Evolutionary conservation across 2,329 filamentous ascomycete species (phyloP).

Genomic region (Aspergillus pseudoviridinutans): DNA sequence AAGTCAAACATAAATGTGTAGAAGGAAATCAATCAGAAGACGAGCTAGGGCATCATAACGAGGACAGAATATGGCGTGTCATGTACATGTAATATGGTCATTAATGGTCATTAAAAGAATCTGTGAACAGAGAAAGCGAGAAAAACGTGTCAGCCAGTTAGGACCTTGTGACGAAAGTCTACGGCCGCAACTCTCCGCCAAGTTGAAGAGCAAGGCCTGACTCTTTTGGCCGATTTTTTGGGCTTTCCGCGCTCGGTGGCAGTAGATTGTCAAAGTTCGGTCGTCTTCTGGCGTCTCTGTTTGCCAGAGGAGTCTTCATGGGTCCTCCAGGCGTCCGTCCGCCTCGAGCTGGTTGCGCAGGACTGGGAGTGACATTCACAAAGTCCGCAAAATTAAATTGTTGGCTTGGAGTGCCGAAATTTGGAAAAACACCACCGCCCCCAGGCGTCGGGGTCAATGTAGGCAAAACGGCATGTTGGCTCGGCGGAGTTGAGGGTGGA

Average conservation of each 20-base stretch:
- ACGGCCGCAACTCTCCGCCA: constrained; percentile 60
- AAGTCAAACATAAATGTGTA: constrained; percentile 2
- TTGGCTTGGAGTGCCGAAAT: constrained; percentile 73
- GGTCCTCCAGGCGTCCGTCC: constrained; percentile 52
- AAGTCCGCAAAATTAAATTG: constrained; percentile 94
- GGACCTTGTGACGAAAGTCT: not conserved
- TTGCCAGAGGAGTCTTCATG: constrained; percentile 65
- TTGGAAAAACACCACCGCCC: constrained; percentile 69
- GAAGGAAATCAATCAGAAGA: constrained; percentile 5
- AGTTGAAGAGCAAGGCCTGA: constrained; percentile 61
- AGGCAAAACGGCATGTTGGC: constrained; percentile 52
- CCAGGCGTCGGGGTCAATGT: constrained; percentile 56
- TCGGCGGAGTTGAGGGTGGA: constrained; percentile 72
- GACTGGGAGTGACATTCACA: constrained; percentile 94
- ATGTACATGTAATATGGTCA: constrained; percentile 18
- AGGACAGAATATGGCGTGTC: constrained; percentile 3
- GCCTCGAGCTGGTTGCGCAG: constrained; percentile 78
- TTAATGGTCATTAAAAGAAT: constrained; percentile 19
- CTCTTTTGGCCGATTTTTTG: constrained; percentile 38
- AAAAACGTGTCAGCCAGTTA: not conserved
- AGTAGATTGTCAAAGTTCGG: constrained; percentile 79
- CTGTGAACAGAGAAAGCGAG: constrained; percentile 18
- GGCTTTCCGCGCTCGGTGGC: constrained; percentile 51
- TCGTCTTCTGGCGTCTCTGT: constrained; percentile 66
- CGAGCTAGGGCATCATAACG: constrained; percentile 18